These are phyloP conservation scores for Leccinum insigne DNA, from an alignment of 1,284 basidiomycete genomes.

Conservation along the genomic window DNA sequence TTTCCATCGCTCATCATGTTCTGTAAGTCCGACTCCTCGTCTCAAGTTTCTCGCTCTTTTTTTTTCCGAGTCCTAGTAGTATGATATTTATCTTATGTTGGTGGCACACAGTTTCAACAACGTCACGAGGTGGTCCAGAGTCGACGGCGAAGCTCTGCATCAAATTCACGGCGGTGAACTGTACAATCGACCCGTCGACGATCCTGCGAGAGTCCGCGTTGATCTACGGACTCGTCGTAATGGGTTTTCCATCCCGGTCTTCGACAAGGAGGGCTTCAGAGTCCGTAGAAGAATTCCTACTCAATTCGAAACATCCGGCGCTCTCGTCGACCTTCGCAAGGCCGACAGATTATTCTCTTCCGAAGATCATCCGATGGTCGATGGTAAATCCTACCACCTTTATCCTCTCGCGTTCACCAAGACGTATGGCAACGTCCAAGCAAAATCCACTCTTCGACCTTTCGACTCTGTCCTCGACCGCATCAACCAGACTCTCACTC, in stretches of 20 bases:
- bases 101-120: conserved; percentile 2
- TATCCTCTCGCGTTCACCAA: conserved; percentile 13
- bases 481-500: neutral
- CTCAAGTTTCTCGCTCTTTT: too few species aligned
- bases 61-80: too few species aligned
- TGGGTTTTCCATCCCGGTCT: neutral
- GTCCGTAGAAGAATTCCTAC: neutral
- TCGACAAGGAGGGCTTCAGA: neutral
- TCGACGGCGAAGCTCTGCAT: neutral
- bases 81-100: too few species aligned
- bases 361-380: neutral
- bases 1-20: conserved; percentile 7
- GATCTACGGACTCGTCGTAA: neutral
- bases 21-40: neutral
- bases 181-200: neutral
- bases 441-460: neutral
- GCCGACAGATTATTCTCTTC: conserved; percentile 1
- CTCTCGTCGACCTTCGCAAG: conserved; percentile 4
- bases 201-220: neutral
- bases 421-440: neutral
- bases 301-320: neutral
- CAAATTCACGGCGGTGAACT: neutral
- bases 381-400: neutral
- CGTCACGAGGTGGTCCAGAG: neutral
- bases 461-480: neutral